Base-by-base conservation (phyloP, 2,329 filamentous ascomycete species). In the Pseudogymnoascus sp. region DNA sequence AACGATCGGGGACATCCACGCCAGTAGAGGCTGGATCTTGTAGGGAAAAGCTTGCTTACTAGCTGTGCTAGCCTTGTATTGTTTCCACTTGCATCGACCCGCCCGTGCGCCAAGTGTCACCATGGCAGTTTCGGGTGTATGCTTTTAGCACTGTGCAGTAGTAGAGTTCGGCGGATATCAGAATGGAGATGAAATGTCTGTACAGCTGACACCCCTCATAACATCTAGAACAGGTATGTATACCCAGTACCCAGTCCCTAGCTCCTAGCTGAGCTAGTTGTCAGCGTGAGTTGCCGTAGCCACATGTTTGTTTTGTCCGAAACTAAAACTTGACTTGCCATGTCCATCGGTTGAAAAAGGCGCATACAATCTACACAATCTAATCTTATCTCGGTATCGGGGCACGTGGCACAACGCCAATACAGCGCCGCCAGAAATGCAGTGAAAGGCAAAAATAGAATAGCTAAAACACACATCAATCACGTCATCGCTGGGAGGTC, bases 181-280 rank as follows among this genome's bases (percentile, higher is more conserved):
- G 28, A 57, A 57, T 34, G n/a, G 48, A n/a, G 48, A 54, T 31
- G n/a, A 19, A 54, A 34, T 34, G 5, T 45, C 3, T 34, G 51
- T 10, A 57, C 51, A 57, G 51, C 51, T 57, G 51, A 57, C 51
- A 57, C 51, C 51, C 16, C 51, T 57, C 16, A 34, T 57, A 57
- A 7, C 28, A 34, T 19, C 8, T 57, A 57, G 23, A 25, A 25
- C 13, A 34, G 13, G 16, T 34, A 25, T 57, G n/a, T 6, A 34
- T 57, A 34, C 11, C n/a, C 5, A 13, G 41, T 34, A 19, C n/a
- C 31, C 31, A 28, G 10, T 13, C n/a, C 28, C n/a, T 19, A 34
- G n/a, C 8, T 7, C 28, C n/a, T 19, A 34, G n/a, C 8, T 7
- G 34, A 34, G 28, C n/a, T 13, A 11, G 21, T 25, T n/a, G 21